Base-by-base conservation (phyloP, 2,329 filamentous ascomycete genomes). In the Passalora sequoiae region DNA sequence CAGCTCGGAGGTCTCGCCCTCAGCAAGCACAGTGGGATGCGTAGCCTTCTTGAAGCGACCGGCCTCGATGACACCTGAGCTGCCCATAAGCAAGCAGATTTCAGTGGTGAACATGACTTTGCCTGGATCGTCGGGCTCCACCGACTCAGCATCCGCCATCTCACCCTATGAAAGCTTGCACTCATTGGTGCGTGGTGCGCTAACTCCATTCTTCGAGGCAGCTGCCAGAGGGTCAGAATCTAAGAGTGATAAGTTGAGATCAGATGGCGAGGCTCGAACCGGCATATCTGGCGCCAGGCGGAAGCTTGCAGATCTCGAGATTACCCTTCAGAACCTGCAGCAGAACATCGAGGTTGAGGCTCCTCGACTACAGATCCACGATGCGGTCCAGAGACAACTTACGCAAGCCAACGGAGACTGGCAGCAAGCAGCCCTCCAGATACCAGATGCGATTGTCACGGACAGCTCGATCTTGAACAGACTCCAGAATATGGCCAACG, bases 281-380 rank as follows among this genome's bases (percentile, higher is more conserved):
- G 92, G 92, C 47, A 89, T 98, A 50, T 89, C 92, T 12, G 88
- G 91, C n/a, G 91, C 92, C 15, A 95, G 95, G 74, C 95, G 95
- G 77, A 87, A 89, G 61, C 83, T 97, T 65, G 92, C 91, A 38
- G 94, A 99, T 65, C 70, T 99, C 55, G 89, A 95, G 65, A 75
- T 95, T 57, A 92, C 85, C 55, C 72, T 99, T 59, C 76, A 89
- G 45, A 91, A 98, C 61, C 74, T 98, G 42, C 89, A 96, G 67
- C 89, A 98, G 66, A 97, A 98, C 67, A 89, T 95, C 43, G 94
- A 98, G 66, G 97, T 99, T 40, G 92, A 92, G 15, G 88, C 94
- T 58, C 77, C 97, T 39, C 84, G 86, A 13, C 72, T 99, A 50
- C 82, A 86, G 8, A 83, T 96, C 54, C 89, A 96, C 60, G 85